Base-by-base conservation (phyloP, 2,329 filamentous ascomycete species). In the Thelonectria discophora region DNA sequence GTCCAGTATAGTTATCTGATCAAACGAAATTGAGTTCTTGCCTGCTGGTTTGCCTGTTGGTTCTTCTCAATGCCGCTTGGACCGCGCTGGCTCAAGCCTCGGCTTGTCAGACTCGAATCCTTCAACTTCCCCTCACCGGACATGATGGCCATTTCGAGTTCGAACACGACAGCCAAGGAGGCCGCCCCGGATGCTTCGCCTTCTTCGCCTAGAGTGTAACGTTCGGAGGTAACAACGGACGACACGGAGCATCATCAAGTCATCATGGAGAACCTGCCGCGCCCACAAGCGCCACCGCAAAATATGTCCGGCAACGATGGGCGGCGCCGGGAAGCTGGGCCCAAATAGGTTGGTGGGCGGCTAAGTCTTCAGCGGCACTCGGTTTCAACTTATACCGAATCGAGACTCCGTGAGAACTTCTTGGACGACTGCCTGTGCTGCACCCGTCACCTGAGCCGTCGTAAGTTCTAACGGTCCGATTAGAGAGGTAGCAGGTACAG, bases 311-410 rank as follows among this genome's bases (percentile, higher is more conserved):
- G 48, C 18, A 37, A 45, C 30, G 4, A 37, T 4, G 13, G 39
- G 13, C 55, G 10, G 42, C 51, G 55, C 48, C 17, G 30, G n/a
- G n/a, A n/a, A 42, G 18, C 21, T 47, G 43, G 39, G 45, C 49
- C 43, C 47, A 43, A 37, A 45, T 10, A 4, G 12, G 51, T 49
- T 52, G 48, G 56, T 49, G 48, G 42, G 51, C 49, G 49, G 32
- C 30, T 9, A 30, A 30, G 34, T 17, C 13, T 40, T 37, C n/a
- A 40, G 53, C 32, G 55, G 46, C 46, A 50, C 20, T 17, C 24
- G 20, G 32, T 57, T 57, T 39, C 46, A 43, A 24, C 24, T 50
- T 57, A 50, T 34, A 42, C 56, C 50, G 37, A 49, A 54, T 42
- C 34, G 13, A 43, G 50, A 54, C 34, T 50, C 6, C 34, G 17